Evolutionary conservation across 352 stramenopile genomes (phyloP), one percentile per base, ranked within the genome.

Genomic region (Phytophthora tentaculata): DNA sequence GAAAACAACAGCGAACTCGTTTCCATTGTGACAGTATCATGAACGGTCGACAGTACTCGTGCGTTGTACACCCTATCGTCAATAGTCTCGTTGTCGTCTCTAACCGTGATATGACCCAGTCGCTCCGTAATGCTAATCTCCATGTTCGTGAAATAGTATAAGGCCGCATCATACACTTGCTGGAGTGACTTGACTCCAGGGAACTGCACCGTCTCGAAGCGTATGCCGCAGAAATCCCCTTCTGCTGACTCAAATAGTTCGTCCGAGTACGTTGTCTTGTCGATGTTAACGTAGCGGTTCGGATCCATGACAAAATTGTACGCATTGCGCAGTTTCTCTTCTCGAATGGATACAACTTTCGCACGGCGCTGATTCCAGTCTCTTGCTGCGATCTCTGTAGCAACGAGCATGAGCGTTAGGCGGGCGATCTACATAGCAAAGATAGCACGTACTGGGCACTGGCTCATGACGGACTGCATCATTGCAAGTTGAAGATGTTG

Each of bases 81-180:
- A 17, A 71, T 57, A 5, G 29, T 60, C 23, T 74, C 59, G 39
- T 74, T 62, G 60, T 65, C 65, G 20, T 71, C 69, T 8, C 64
- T 55, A 35, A 71, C 61, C 8, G 65, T 64, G 35, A 77, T 43
- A 17, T 73, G 57, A 22, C 69, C 73, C 0, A 67, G 66, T 12
- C 56, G 45, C 29, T 81, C 73, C 0, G 73, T 62, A 16, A 80
- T 48, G 17, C 62, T 67, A 47, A 80, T 76, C 57, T 78, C 73
- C 50, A 74, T 62, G 43, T 81, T 81, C 47, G 59, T 66, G 20
- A 81, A 59, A 49, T 63, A 73, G 61, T 74, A 77, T 44, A 65
- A 44, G 5, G 73, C 49, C 32, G 70, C 69, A 39, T 76, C 65
- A 22, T 71, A 69, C 24, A 74, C 62, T 67, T 68, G 53, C 43